Conservation (phyloP, 2,329 filamentous ascomycete genomes). For the Nakataea oryzae region DNA sequence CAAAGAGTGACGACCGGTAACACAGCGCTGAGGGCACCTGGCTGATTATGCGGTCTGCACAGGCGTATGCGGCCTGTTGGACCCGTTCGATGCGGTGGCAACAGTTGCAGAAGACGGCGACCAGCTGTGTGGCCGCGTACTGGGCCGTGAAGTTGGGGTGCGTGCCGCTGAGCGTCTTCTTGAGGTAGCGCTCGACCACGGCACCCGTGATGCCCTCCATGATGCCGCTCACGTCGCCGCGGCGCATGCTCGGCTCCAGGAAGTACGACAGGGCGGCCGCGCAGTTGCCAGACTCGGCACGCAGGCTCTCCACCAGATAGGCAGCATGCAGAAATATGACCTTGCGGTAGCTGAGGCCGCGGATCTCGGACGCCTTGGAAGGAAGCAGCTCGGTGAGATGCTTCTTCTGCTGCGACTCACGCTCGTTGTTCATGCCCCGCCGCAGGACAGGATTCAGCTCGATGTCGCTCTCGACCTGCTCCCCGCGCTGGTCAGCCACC, state of each 20-base stretch:
- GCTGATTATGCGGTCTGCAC: slow-evolving; percentile 75
- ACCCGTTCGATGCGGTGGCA: slow-evolving; percentile 90
- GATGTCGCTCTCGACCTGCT: slow-evolving; percentile 90
- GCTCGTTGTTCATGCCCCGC: slow-evolving; percentile 71
- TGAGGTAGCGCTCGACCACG: slow-evolving; percentile 70
- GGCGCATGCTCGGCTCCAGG: slow-evolving; percentile 75
- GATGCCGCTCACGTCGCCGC: slow-evolving; percentile 49
- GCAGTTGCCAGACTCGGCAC: slow-evolving; percentile 80
- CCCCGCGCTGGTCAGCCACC: slow-evolving; percentile 78
- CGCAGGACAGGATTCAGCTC: slow-evolving; percentile 91
- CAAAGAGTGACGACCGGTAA: slow-evolving; percentile 82
- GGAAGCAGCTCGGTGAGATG: slow-evolving; percentile 65
- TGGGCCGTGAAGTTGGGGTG: slow-evolving; percentile 79
- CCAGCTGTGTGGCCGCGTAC: slow-evolving; percentile 81
- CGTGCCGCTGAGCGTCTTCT: slow-evolving; percentile 60
- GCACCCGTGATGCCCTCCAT: slow-evolving; percentile 57
- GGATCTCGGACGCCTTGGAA: slow-evolving; percentile 67
- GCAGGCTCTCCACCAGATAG: slow-evolving; percentile 78
- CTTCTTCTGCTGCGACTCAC: slow-evolving; percentile 72
- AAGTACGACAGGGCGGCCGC: slow-evolving; percentile 88
- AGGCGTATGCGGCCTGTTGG: slow-evolving; percentile 73
- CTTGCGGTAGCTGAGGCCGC: slow-evolving; percentile 76
- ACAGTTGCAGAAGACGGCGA: slow-evolving; percentile 73
- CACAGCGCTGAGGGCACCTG: slow-evolving; percentile 85
- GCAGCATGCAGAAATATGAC: slow-evolving; percentile 87